These are phyloP conservation scores for Cladophialophora exuberans DNA, from an alignment of 2,329 filamentous ascomycete genomes.

Conservation along the genomic window DNA sequence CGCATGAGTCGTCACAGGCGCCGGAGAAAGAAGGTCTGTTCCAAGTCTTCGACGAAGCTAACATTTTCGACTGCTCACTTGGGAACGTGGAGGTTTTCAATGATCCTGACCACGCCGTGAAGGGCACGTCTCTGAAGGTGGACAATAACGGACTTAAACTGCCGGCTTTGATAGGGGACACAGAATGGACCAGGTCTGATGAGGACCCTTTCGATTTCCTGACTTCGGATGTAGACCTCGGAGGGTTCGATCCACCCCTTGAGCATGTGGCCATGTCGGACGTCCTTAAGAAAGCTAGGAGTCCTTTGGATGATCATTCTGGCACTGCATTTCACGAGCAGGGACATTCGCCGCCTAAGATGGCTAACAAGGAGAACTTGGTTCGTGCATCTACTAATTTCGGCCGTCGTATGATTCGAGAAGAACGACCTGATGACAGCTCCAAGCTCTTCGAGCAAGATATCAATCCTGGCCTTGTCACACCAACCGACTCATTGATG, in stretches of 20 bases:
- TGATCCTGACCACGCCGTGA: not conserved
- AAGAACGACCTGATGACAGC: not conserved
- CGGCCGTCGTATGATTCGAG: not conserved
- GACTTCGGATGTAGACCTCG: constrained; percentile 16
- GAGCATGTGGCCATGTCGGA: constrained; percentile 25
- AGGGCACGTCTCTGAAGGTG: not conserved
- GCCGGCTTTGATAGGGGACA: not conserved
- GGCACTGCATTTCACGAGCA: constrained; percentile 10
- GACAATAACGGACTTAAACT: not conserved
- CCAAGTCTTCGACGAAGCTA: not conserved
- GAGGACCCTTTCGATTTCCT: constrained; percentile 7
- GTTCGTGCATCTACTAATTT: not conserved
- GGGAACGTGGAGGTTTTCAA: not conserved
- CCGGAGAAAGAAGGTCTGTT: not conserved
- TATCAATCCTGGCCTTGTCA: not conserved
- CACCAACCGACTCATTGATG: not conserved
- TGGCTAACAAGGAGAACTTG: not conserved
- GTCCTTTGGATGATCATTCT: not conserved
- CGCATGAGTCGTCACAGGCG: not conserved
- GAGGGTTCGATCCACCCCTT: constrained; percentile 21
- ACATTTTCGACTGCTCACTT: constrained; percentile 3
- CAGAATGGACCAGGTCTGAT: not conserved
- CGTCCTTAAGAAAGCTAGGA: constrained; percentile 14
- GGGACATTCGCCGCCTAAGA: not conserved
- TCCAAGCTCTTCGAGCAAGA: not conserved